phyloP scores from a whole-genome alignment of 495 filamentous ascomycete genomes.

The Chaetomidium leptoderma region DNA sequence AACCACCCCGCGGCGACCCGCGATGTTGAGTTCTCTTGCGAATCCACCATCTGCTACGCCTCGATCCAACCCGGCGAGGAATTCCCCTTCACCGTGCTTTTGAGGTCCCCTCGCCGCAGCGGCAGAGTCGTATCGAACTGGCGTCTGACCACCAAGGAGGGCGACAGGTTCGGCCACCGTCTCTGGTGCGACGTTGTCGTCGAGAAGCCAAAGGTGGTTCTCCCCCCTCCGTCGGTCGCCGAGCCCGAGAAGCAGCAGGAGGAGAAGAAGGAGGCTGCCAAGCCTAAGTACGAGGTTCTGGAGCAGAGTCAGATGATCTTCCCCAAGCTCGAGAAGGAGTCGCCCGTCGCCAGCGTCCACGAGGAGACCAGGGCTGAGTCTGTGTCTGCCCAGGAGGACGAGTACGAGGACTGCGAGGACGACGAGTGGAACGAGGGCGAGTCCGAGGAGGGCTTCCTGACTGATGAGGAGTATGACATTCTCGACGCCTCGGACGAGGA shows the following conservation, averaged over 20 bases:
- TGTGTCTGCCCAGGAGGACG: conserved; percentile 46
- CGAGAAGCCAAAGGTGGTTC: conserved; percentile 28
- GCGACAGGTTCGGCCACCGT: conserved; percentile 80
- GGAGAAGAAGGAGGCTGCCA: conserved; percentile 20
- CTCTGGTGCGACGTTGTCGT: conserved; percentile 93
- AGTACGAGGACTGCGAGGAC: conserved; percentile 59
- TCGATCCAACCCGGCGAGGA: conserved; percentile 66
- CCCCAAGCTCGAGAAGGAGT: conserved; percentile 93
- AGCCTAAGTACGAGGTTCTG: conserved; percentile 16
- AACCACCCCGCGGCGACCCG: conserved; percentile 67
- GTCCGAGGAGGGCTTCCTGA: conserved; percentile 68
- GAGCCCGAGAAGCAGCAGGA: conserved; percentile 19
- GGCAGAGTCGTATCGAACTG: conserved; percentile 90
- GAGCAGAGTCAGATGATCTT: conserved; percentile 81
- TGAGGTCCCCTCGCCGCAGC: conserved; percentile 68
- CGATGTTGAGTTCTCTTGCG: conserved; percentile 66
- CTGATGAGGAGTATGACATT: conserved; percentile 96
- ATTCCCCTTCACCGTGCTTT: conserved; percentile 73
- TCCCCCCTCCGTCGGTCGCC: conserved; percentile 10
- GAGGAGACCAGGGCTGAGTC: conserved; percentile 42
- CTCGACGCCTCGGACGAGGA: conserved; percentile 95
- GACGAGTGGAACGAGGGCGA: conserved; percentile 59
- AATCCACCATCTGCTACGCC: conserved; percentile 73
- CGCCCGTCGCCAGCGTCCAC: conserved; percentile 74
- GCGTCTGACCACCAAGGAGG: conserved; percentile 81